Evolutionary conservation across 169 alveolate species (phyloP).

Genomic region (Cryptosporidium xiaoi): DNA sequence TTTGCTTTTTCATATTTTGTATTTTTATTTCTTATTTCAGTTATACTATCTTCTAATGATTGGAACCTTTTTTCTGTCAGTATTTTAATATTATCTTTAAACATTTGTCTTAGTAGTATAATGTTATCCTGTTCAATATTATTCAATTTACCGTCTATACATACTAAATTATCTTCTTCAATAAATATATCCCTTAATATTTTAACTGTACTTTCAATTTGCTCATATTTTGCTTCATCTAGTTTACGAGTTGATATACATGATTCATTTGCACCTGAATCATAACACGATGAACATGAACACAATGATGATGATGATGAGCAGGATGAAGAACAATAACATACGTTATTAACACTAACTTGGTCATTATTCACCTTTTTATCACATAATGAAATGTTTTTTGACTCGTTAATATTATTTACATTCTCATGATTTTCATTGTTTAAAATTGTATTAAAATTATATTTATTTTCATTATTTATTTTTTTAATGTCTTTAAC

Average conservation of each 20-base stretch:
- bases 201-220: neutral
- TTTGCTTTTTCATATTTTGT: conserved; percentile 12
- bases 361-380: conserved; percentile 25
- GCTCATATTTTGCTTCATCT: neutral
- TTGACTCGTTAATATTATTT: neutral
- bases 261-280: neutral
- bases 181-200: conserved; percentile 35
- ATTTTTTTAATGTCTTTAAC: conserved; percentile 17
- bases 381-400: neutral
- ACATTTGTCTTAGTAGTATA: conserved; percentile 21
- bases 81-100: conserved; percentile 41
- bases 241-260: neutral
- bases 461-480: neutral
- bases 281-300: conserved; percentile 5
- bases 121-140: conserved; percentile 3
- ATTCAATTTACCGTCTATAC: conserved; percentile 6
- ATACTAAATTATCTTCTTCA: conserved; percentile 41
- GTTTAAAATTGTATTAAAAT: neutral
- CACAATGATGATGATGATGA: conserved; percentile 28
- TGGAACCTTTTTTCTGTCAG: conserved; percentile 14
- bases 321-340: neutral
- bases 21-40: conserved; percentile 15
- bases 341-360: neutral
- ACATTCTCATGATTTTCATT: neutral
- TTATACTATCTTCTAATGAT: conserved; percentile 32